These are phyloP conservation scores for Passiflora organensis DNA, from an alignment of 345 rosid species.

Conservation along the genomic window DNA sequence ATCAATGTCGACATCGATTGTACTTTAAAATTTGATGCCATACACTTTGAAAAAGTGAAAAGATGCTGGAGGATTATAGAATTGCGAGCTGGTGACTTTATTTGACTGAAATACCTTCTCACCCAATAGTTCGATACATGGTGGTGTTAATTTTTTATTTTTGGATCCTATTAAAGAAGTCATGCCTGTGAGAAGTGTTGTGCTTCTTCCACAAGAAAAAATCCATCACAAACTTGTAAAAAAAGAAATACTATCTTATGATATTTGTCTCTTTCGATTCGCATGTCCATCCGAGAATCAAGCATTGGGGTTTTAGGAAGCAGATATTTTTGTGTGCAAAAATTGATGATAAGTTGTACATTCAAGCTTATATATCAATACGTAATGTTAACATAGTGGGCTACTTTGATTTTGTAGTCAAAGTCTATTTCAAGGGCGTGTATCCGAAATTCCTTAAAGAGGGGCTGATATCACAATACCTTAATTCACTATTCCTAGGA, in stretches of 20 bases:
- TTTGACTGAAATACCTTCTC: slow-evolving; percentile 58
- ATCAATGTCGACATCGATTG: slow-evolving; percentile 89
- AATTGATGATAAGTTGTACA: slow-evolving; percentile 61
- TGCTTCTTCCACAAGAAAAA: slow-evolving; percentile 77
- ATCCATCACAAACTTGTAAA: slow-evolving; percentile 61
- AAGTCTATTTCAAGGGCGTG: slow-evolving; percentile 67
- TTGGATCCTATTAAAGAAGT: slow-evolving; percentile 67
- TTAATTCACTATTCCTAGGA: slow-evolving; percentile 65
- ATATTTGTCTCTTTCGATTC: slow-evolving; percentile 58
- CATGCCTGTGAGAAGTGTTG: slow-evolving; percentile 23
- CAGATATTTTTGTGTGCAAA: slow-evolving; percentile 73
- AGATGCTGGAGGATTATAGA: slow-evolving; percentile 64
- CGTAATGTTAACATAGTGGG: slow-evolving; percentile 62
- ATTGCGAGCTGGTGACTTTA: slow-evolving; percentile 56
- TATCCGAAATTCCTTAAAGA: slow-evolving; percentile 82
- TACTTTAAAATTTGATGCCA: slow-evolving; percentile 91
- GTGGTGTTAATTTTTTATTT: slow-evolving; percentile 22
- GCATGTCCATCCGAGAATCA: slow-evolving; percentile 69
- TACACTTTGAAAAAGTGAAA: slow-evolving; percentile 89
- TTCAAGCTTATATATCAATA: slow-evolving; percentile 84
- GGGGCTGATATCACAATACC: slow-evolving; percentile 74
- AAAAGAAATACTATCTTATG: slow-evolving; percentile 66
- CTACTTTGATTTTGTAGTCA: slow-evolving; percentile 71
- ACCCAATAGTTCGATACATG: slow-evolving; percentile 68
- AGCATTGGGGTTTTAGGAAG: slow-evolving; percentile 71